phyloP scores from a whole-genome alignment of 2,329 filamentous ascomycete species.

The Epichloe baconii region DNA sequence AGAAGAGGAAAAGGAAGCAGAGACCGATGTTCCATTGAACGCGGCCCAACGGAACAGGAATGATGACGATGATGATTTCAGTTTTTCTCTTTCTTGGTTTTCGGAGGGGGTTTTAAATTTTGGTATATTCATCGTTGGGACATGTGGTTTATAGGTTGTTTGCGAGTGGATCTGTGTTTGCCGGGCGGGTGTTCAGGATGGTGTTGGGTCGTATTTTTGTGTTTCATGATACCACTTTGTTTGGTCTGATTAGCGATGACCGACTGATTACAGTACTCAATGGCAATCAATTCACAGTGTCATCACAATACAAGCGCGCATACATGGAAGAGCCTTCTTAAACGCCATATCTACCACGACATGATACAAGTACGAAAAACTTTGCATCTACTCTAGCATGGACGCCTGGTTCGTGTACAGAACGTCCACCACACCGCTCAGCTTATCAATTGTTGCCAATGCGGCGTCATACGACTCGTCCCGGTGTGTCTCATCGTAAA shows the following conservation, averaged over 20 bases:
- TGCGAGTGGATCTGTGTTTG: no score
- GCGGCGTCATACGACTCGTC: slow-evolving; percentile 93
- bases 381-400: slow-evolving; percentile 61
- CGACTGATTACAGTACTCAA: no score
- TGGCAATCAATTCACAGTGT: no score
- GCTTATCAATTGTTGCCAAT: slow-evolving; percentile 87
- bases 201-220: background rate
- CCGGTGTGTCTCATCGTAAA: slow-evolving; percentile 88
- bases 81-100: slow-evolving; percentile 5
- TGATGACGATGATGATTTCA: slow-evolving; percentile 1
- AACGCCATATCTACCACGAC: slow-evolving; percentile 17
- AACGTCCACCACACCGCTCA: slow-evolving; percentile 94
- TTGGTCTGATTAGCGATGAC: background rate
- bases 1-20: slow-evolving; percentile 15
- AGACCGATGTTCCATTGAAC: slow-evolving; percentile 20
- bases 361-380: slow-evolving; percentile 16
- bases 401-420: slow-evolving; percentile 97
- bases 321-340: slow-evolving; percentile 12
- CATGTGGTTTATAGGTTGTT: no score
- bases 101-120: background rate
- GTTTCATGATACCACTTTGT: slow-evolving; percentile 7
- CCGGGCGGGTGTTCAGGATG: no score
- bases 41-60: background rate
- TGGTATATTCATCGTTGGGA: no score
- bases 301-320: no score